Evolutionary conservation across 176 grass and related monocot genomes (phyloP).

Genomic region (Triticum turgidum): DNA sequence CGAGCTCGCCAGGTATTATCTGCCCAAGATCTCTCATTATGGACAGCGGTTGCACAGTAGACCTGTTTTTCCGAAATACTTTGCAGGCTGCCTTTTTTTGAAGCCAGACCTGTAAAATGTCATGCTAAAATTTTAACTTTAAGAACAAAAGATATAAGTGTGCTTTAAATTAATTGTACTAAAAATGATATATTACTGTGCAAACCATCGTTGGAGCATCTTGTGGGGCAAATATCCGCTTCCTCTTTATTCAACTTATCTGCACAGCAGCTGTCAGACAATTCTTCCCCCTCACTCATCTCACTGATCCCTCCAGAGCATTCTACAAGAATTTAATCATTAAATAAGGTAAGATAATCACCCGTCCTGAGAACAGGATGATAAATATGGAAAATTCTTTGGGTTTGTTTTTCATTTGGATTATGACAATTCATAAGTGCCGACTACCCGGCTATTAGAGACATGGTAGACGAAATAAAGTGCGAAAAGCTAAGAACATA

Average conservation of each 20-base stretch:
- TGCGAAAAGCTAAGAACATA: background rate
- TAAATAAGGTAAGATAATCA: constrained; percentile 35
- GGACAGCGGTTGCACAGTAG: constrained; percentile 21
- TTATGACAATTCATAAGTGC: background rate
- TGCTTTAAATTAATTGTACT: background rate
- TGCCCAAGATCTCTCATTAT: constrained; percentile 38
- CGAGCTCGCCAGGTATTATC: constrained; percentile 50
- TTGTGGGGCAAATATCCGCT: constrained; percentile 20
- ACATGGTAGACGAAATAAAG: background rate
- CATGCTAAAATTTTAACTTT: background rate
- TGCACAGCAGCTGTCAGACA: constrained; percentile 19
- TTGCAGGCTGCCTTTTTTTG: constrained; percentile 31
- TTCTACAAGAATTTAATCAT: constrained; percentile 41
- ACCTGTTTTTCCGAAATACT: constrained; percentile 37
- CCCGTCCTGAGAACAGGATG: background rate
- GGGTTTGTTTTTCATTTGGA: background rate
- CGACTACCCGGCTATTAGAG: background rate
- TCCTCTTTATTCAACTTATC: constrained; percentile 40
- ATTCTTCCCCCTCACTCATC: constrained; percentile 45
- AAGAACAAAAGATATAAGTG: background rate
- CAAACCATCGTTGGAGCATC: constrained; percentile 35
- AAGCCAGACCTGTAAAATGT: constrained; percentile 38
- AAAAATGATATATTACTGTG: constrained; percentile 31
- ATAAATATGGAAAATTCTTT: background rate
- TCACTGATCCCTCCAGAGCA: constrained; percentile 53